Evolutionary conservation across 106 monocot species (phyloP).

Genomic region (Iris macrosiphon): DNA sequence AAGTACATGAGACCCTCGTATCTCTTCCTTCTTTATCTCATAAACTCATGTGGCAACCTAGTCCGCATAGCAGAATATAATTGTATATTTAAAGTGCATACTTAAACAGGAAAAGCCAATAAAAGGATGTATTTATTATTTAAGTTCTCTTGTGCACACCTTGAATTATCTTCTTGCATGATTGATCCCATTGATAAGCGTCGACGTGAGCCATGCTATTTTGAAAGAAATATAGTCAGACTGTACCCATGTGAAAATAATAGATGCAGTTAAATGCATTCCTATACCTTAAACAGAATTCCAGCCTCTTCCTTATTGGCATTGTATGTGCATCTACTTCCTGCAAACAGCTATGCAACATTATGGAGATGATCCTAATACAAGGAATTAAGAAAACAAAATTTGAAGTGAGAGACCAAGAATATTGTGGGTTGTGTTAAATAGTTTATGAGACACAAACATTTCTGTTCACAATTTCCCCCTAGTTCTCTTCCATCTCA

Average conservation of each 20-base stretch:
- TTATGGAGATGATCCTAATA: background rate
- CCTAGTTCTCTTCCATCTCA: no score
- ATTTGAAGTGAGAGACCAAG: background rate
- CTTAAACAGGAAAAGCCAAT: background rate
- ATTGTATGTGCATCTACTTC: constrained; percentile 9
- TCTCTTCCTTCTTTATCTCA: no score
- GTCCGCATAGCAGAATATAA: no score
- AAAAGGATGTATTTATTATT: background rate
- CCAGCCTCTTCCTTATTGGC: constrained; percentile 43
- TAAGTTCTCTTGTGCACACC: constrained; percentile 30
- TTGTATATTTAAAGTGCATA: background rate
- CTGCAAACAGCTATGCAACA: no score
- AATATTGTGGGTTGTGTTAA: background rate
- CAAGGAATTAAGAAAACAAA: background rate
- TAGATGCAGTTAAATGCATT: background rate
- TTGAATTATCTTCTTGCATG: constrained; percentile 70
- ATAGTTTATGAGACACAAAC: background rate
- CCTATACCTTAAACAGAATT: constrained; percentile 67
- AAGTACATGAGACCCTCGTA: no score
- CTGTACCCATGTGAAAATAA: background rate
- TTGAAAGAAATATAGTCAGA: constrained; percentile 17
- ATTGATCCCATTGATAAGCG: constrained; percentile 44
- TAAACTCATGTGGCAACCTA: no score
- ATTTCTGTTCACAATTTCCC: no score
- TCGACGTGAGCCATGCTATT: constrained; percentile 53